Base-by-base conservation (phyloP, 306 rosid genomes). In the Echinosophora koreensis region DNA sequence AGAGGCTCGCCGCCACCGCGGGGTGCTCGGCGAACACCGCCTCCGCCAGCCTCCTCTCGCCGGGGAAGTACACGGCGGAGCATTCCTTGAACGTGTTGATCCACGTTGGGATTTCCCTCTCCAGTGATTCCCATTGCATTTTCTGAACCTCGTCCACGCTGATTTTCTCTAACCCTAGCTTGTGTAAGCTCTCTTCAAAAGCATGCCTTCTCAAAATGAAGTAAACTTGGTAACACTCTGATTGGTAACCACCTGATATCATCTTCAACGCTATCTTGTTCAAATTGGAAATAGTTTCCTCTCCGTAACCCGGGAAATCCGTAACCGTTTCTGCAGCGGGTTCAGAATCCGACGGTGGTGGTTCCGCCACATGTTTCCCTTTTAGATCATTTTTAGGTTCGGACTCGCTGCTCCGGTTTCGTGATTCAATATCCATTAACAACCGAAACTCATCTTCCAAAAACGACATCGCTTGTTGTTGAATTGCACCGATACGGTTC, bases 361-460 rank as follows among this genome's bases (percentile, higher is more conserved):
- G 80, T 0, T 83, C 50, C 3, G 77, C 57, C 32, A 56, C 83
- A 0, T 82, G 84, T 61, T 82, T 82, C 27, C 83, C 80, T 44
- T 83, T 80, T 2, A 41, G 4, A 15, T 69, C 72, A 41, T 80
- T 17, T 5, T 50, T 50, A 34, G 56, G 32, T 32, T 83, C 84
- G 2, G 69, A 0, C 32, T 89, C 87, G 1, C 8, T 4, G 1
- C 8, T 4, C 6, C 8, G 66, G 28, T 28, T 69, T 55, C 58
- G 77, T 2, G 78, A 76, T 44, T 86, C 90, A n/a, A n/a, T n/a
- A 59, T 88, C 92, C n/a, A 90, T 59, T 18, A 92, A 32, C 37
- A 71, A 6, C 0, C 85, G 69, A 41, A 92, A 86, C 61, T 77
- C 92, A 4, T 92, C 96, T 62, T 92, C 97, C 66, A 92, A 78